These are phyloP conservation scores for Gypsophila paniculata DNA, from an alignment of 179 eudicot genomes.

Conservation along the genomic window DNA sequence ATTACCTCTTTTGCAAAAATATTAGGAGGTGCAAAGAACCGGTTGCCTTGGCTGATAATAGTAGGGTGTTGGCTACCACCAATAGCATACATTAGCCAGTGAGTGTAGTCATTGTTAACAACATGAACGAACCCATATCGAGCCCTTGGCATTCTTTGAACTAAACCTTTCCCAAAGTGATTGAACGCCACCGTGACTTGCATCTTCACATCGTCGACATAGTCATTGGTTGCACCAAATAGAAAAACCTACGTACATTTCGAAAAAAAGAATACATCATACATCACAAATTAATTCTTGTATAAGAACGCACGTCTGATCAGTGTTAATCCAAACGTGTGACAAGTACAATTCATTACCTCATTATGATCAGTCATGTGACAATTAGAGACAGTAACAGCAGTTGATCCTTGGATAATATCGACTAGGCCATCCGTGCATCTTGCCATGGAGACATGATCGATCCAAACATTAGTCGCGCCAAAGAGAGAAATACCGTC, in stretches of 20 bases:
- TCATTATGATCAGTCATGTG: slow-evolving; percentile 35
- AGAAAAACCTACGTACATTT: slow-evolving; percentile 24
- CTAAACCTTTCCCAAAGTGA: slow-evolving; percentile 52
- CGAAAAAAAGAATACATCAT: not conserved
- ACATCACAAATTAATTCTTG: not conserved
- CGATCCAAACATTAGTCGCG: slow-evolving; percentile 44
- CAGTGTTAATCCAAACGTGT: no score
- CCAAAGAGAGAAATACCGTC: slow-evolving; percentile 43
- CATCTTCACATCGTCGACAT: slow-evolving; percentile 38
- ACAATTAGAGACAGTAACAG: slow-evolving; percentile 43
- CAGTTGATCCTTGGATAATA: slow-evolving; percentile 33
- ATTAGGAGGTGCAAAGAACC: slow-evolving; percentile 41
- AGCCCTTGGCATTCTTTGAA: slow-evolving; percentile 74
- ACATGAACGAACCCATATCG: slow-evolving; percentile 63
- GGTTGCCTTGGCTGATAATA: slow-evolving; percentile 53
- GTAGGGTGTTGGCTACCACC: slow-evolving; percentile 33
- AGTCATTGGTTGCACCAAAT: slow-evolving; percentile 24
- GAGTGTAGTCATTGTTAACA: slow-evolving; percentile 72
- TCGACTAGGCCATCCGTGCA: slow-evolving; percentile 38
- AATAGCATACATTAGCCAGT: slow-evolving; percentile 40
- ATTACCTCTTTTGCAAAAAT: slow-evolving; percentile 28
- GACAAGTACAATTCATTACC: slow-evolving; percentile 6
- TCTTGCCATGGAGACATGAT: slow-evolving; percentile 36
- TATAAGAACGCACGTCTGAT: not conserved
- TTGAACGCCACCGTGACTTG: slow-evolving; percentile 71